phyloP scores from a whole-genome alignment of 2,329 filamentous ascomycete genomes.

The Eutypa lata region DNA sequence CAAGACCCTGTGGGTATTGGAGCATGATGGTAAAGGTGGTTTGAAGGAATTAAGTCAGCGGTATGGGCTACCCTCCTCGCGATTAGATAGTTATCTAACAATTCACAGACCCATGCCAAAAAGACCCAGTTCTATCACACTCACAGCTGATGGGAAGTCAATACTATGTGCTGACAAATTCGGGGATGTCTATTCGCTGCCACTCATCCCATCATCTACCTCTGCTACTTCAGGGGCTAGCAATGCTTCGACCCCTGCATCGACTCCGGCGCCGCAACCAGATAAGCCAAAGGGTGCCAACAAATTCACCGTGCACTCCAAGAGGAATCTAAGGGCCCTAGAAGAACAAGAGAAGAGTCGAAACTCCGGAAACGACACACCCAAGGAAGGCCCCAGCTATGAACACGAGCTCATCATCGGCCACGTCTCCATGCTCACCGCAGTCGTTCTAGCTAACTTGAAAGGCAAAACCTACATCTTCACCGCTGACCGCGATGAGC shows the following conservation, averaged over 20 bases:
- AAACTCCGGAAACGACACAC: slow-evolving; percentile 19
- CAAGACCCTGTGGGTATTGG: slow-evolving; percentile 83
- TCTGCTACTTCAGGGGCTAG: slow-evolving; percentile 2
- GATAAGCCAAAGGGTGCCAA: slow-evolving; percentile 46
- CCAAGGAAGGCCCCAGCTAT: slow-evolving; percentile 51
- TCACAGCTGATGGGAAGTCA: slow-evolving; percentile 66
- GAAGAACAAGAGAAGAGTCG: slow-evolving; percentile 50
- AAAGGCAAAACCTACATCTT: slow-evolving; percentile 47
- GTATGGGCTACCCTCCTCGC: slow-evolving; percentile 42
- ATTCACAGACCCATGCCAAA: slow-evolving; percentile 75
- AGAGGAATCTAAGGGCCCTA: slow-evolving; percentile 59
- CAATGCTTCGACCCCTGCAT: slow-evolving; percentile 16
- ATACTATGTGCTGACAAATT: slow-evolving; percentile 93
- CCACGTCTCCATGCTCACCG: slow-evolving; percentile 92
- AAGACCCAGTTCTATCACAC: slow-evolving; percentile 71
- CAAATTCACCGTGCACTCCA: slow-evolving; percentile 60
- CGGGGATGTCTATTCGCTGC: slow-evolving; percentile 89
- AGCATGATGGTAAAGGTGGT: slow-evolving; percentile 57
- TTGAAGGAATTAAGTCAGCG: slow-evolving; percentile 70
- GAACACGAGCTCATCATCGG: slow-evolving; percentile 79
- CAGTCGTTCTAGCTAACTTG: slow-evolving; percentile 55
- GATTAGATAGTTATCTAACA: slow-evolving; percentile 31
- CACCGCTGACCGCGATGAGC: slow-evolving; percentile 59
- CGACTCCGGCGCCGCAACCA: slow-evolving; percentile 10
- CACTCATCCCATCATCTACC: slow-evolving; percentile 50